Evolutionary conservation across 441 rosid species (phyloP).

Genomic region (Pelargonium exstipulatum): DNA sequence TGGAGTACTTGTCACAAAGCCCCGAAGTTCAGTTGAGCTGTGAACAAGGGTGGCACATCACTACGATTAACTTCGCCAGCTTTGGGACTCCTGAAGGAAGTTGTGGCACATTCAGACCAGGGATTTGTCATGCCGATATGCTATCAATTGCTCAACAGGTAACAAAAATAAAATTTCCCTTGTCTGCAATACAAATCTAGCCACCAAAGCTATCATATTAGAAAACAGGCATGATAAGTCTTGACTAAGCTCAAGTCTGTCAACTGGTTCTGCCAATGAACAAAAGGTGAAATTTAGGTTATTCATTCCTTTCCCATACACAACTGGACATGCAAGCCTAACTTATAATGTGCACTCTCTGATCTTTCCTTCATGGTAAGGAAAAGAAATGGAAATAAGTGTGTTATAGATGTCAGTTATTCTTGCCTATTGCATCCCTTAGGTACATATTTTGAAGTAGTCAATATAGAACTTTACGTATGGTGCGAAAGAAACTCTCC

Average conservation of each 20-base stretch:
- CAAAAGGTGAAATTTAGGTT: too few species aligned
- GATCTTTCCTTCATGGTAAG: too few species aligned
- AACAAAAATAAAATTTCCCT: conserved; percentile 7
- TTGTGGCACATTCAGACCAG: conserved; percentile 41
- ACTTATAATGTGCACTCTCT: too few species aligned
- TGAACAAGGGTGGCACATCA: conserved; percentile 51
- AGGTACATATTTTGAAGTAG: neutral
- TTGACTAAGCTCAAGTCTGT: neutral
- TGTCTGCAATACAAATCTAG: neutral
- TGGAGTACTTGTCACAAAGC: conserved; percentile 22
- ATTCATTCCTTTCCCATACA: too few species aligned
- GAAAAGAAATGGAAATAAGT: too few species aligned
- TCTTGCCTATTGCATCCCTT: neutral
- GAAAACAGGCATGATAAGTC: neutral
- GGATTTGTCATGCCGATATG: conserved; percentile 41
- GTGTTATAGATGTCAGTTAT: neutral
- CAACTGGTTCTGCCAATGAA: too few species aligned
- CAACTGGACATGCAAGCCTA: too few species aligned
- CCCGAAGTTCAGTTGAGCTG: conserved; percentile 46
- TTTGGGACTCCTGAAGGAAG: conserved; percentile 52
- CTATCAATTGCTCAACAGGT: conserved; percentile 41
- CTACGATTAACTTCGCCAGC: conserved; percentile 45
- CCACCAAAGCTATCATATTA: neutral
- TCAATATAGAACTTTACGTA: neutral
- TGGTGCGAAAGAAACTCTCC: neutral